Evolutionary conservation across 2,329 filamentous ascomycete species (phyloP), one percentile per base, ranked within the genome.

Genomic region (Pyrenophora seminiperda): DNA sequence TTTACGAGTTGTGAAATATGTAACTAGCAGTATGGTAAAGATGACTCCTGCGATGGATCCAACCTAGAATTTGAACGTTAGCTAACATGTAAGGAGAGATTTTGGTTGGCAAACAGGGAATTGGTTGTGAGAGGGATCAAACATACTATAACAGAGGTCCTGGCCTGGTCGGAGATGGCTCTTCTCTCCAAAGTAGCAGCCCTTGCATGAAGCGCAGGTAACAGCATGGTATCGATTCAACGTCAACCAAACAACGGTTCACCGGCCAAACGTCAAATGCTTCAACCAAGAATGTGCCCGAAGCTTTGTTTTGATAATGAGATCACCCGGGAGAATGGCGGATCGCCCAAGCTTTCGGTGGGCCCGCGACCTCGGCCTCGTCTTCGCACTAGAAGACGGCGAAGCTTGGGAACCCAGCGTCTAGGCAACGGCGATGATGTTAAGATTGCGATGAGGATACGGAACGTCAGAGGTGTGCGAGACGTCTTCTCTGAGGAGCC

Each of bases 1-100:
- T 33, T 61, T 65, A 47, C 53, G 48, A 30, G 63, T 68, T 37
- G 64, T 44, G 48, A 69, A 49, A 49, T 66, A 72, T 37, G 67
- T 68, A 54, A 66, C 50, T 40, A 66, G 30, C 54, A 72, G 65
- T 54, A 72, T 69, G 34, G 53, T 44, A 59, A 71, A 67, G 44
- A 71, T 56, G 41, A 61, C 50, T 13, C 62, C 41, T 38, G 61
- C 62, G 22, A 69, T 70, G 47, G 69, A 52, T 31, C 58, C 51
- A 27, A 71, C 62, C 69, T 72, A 40, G 14, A 31, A 19, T 20
- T 15, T 9, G 15, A 30, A 24, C 19, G 60, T 65, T 40, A 65
- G 59, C 39, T n/a, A 39, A 19, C 6, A 20, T 27, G 17, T 13
- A 30, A 36, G 17, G 20, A 15, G 17, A 32, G 17, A 32, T 15